Evolutionary conservation across 2,329 filamentous ascomycete species (phyloP).

Genomic region (Penicillium psychrosexuale): DNA sequence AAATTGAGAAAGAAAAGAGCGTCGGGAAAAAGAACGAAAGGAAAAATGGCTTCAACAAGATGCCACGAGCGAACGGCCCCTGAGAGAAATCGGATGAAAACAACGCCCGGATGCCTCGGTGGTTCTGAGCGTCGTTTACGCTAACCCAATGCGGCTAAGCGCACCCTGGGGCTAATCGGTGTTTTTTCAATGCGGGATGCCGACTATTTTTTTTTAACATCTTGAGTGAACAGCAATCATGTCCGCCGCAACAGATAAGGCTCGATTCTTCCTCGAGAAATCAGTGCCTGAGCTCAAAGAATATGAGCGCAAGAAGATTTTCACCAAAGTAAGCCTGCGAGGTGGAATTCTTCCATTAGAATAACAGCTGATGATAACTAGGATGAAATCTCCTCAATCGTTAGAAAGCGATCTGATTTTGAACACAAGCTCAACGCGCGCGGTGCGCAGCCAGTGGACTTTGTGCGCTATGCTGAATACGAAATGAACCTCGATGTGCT

Average conservation of each 20-base stretch:
- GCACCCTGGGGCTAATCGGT: slow-evolving; percentile 10
- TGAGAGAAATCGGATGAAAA: slow-evolving; percentile 25
- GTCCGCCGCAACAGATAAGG: slow-evolving; percentile 86
- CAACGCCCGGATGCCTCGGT: slow-evolving; percentile 25
- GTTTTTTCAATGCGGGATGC: slow-evolving; percentile 31
- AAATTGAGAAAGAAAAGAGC: slow-evolving; percentile 13
- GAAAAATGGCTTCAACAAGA: slow-evolving; percentile 20
- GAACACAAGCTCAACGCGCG: slow-evolving; percentile 87
- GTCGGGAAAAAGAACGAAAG: slow-evolving; percentile 27
- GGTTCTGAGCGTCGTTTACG: slow-evolving; percentile 14
- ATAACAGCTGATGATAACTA: slow-evolving; percentile 36
- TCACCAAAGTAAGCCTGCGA: slow-evolving; percentile 61
- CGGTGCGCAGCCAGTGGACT: slow-evolving; percentile 72
- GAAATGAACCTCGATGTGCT: slow-evolving; percentile 68
- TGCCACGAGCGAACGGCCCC: slow-evolving; percentile 27
- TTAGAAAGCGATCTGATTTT: slow-evolving; percentile 86
- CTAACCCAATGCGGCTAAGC: slow-evolving; percentile 23
- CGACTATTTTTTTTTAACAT: slow-evolving; percentile 26
- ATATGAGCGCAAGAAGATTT: slow-evolving; percentile 88
- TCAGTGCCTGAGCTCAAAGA: slow-evolving; percentile 89
- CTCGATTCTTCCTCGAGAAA: slow-evolving; percentile 90
- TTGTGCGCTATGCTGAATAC: slow-evolving; percentile 75
- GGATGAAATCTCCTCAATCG: slow-evolving; percentile 86
- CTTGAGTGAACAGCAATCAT: slow-evolving; percentile 48
- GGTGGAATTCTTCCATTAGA: slow-evolving; percentile 14